Base-by-base conservation (phyloP, 2,329 filamentous ascomycete species). In the Kalaharituber pfeilii region DNA sequence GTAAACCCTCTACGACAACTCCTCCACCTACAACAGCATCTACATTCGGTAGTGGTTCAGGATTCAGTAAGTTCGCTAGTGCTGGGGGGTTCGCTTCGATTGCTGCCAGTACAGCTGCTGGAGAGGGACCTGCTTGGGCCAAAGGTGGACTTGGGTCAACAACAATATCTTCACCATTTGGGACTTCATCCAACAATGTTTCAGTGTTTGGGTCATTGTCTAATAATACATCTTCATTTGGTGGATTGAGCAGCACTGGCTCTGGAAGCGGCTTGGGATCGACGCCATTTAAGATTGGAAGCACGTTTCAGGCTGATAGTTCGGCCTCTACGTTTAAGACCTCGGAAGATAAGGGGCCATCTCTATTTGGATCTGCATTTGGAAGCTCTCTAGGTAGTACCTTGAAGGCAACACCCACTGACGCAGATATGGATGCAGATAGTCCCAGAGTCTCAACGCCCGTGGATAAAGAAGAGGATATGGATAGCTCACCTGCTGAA, bases 31-130 rank as follows among this genome's bases (percentile, higher is more conserved):
- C 29, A 24, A 30, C 30, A 15, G 54, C 53, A 8, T 30, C 59
- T 8, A 54, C 59, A 9, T 63, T 63, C 60, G 59, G 60, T 9
- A 56, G 61, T 39, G 13, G 56, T 2, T 50, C 53, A n/a, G 39
- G 42, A 45, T 60, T 62, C 42, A 60, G 59, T 2, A 72, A 76
- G 58, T 68, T 47, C 25, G 42, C 42, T 20, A 47, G 24, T 20
- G 42, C 42, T 7, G 42, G 42, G 5, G 15, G 42, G 11, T 47
- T 47, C 25, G 11, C 56, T 47, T 20, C 33, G 28, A 7, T 18
- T 52, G 25, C 25, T 45, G 29, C 50, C 18, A 50, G 25, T 26
- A 50, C 49, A 15, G 25, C 49, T 11, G 25, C 57, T 49, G 57
- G 57, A 42, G 28, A n/a, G 22, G 33, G 22, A 24, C 44, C 52